phyloP scores from a whole-genome alignment of 73 alveolate species.

The Tetrahymena thermophila region DNA sequence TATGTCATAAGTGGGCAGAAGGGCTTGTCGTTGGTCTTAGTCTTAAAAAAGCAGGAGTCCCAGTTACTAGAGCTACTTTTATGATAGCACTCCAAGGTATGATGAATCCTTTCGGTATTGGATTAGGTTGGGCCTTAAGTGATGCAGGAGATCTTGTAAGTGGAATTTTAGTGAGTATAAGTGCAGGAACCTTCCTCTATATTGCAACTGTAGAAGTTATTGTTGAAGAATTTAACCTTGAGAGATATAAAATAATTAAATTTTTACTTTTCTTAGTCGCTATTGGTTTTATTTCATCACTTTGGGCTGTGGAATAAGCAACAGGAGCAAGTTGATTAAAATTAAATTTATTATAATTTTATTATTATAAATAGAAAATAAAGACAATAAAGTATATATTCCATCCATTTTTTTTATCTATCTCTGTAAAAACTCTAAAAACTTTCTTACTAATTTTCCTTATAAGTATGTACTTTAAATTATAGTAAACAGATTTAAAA shows the following conservation, averaged over 20 bases:
- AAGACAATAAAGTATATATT: too few relatives aligned
- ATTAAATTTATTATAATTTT: not conserved
- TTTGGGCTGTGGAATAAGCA: constrained; percentile 3
- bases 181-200: constrained; percentile 51
- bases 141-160: not conserved
- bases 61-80: not conserved
- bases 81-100: not conserved
- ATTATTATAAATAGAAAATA: too few relatives aligned
- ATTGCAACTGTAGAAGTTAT: constrained; percentile 47
- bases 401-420: too few relatives aligned
- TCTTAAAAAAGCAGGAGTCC: not conserved
- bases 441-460: too few relatives aligned
- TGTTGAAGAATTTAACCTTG: constrained; percentile 50
- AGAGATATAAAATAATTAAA: constrained; percentile 34
- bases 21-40: not conserved
- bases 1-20: not conserved
- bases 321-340: not conserved
- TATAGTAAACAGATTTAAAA: too few relatives aligned
- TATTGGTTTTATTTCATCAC: constrained; percentile 8
- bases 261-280: constrained; percentile 45
- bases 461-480: too few relatives aligned
- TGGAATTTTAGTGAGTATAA: constrained; percentile 31
- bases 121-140: not conserved
- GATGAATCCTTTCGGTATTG: constrained; percentile 10
- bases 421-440: too few relatives aligned